Base-by-base conservation (phyloP, 2,329 filamentous ascomycete genomes). In the Helotiales sp. region DNA sequence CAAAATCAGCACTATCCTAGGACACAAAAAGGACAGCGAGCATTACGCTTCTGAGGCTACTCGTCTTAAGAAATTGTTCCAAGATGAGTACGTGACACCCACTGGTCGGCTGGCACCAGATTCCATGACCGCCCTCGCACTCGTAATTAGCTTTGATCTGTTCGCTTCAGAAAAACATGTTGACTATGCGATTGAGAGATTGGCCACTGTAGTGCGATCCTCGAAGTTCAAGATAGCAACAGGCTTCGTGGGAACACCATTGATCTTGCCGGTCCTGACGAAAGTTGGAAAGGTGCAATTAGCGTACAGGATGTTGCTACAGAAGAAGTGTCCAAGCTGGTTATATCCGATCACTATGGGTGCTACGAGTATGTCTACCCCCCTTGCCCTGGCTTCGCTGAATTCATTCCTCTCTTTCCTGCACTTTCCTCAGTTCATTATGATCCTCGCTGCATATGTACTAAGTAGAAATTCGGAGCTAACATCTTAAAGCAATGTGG, bases 291-390 rank as follows among this genome's bases (percentile, higher is more conserved):
- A 65, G 10, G 55, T 52, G 3, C 64, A 64, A 19, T 30, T 69
- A 1, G 69, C 67, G 22, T 76, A 76, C 54, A 69, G 71, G 8
- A 76, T 77, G 72, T 63, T 77, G 2, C 61, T 73, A 1, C 69
- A 74, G 49, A 71, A 69, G 4, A 55, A 66, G 12, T 72, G 71
- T 33, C 74, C 74, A 0, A 71, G 52, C 12, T 69, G 66, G 66
- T 31, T 69, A 4, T 69, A 67, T 42, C 60, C 66, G 3, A 61
- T 69, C 17, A 65, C 63, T 2, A 69, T 69, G 65, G 66, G 66
- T 13, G 66, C 64, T 5, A 69, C 66, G 2, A 69, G 57, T 53
- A 27, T 22, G 51, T 53, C n/a, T 30, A 24, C 34, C 9, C 19
- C 31, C 31, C 7, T 17, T 30, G 3, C 31, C 31, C 7, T 17